phyloP scores from a whole-genome alignment of 202 grass and related monocot species.

The Schoenoplectus tabernaemontani region DNA sequence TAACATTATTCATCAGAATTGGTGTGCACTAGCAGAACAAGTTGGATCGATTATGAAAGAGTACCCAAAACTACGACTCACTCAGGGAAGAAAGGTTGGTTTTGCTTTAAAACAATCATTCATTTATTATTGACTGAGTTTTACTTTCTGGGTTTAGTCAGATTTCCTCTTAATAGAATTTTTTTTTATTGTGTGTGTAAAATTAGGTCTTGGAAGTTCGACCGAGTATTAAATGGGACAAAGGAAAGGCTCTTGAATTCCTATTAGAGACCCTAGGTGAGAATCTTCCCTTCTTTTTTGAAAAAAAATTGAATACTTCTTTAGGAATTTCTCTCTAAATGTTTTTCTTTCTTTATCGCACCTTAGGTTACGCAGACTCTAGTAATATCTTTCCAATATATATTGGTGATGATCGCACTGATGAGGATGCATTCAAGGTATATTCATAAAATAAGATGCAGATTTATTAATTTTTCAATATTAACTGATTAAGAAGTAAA shows the following conservation, averaged over 20 bases:
- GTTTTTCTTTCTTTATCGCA: neutral
- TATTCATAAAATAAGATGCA: neutral
- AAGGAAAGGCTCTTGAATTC: constrained; percentile 79
- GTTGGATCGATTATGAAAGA: constrained; percentile 46
- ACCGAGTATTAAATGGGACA: constrained; percentile 77
- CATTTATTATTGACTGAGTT: neutral
- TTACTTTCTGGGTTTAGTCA: neutral
- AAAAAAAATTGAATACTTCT: neutral
- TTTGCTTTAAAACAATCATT: neutral
- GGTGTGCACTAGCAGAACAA: constrained; percentile 34
- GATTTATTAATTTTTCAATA: neutral
- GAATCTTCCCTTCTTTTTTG: neutral
- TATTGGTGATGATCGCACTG: constrained; percentile 77
- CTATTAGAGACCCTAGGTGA: constrained; percentile 49
- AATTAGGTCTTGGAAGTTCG: constrained; percentile 57
- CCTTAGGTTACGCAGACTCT: constrained; percentile 22
- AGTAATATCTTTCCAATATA: constrained; percentile 58
- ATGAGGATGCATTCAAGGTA: constrained; percentile 84
- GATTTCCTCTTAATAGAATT: neutral
- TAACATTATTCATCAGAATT: constrained; percentile 28
- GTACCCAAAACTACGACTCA: constrained; percentile 49
- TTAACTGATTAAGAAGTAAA: neutral
- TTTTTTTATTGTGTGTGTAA: neutral
- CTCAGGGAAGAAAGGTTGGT: constrained; percentile 62
- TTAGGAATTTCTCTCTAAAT: neutral